phyloP scores from a whole-genome alignment of 371 early-diverging fungal genomes.

The Dichotomocladium elegans region DNA sequence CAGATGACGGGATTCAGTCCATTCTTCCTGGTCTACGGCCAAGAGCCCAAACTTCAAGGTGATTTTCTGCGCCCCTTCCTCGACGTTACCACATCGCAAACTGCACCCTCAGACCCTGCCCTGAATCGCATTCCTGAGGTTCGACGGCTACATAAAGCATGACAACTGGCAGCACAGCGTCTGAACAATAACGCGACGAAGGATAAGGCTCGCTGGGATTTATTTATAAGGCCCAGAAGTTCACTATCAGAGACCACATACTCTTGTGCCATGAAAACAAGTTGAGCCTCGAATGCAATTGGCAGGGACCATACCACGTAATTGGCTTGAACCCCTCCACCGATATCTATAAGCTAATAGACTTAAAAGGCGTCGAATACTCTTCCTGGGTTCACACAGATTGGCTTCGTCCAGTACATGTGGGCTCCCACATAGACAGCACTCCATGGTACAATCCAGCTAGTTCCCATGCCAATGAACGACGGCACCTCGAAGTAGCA shows the following conservation, averaged over 20 bases:
- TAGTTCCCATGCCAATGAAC: not conserved
- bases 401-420: not conserved
- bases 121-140: not conserved
- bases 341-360: constrained; percentile 5
- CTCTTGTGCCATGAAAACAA: constrained; percentile 4
- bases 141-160: constrained; percentile 3
- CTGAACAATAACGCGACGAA: constrained; percentile 3
- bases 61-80: not conserved
- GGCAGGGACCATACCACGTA: constrained; percentile 6
- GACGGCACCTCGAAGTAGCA: not conserved
- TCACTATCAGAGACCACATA: constrained; percentile 9
- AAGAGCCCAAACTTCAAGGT: not conserved
- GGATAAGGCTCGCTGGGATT: constrained; percentile 22
- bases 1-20: constrained; percentile 4
- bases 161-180: constrained; percentile 4
- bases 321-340: not conserved
- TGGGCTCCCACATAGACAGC: not conserved
- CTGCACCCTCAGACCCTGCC: not conserved
- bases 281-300: constrained; percentile 3
- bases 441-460: constrained; percentile 1
- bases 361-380: not conserved
- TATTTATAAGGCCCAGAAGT: not conserved
- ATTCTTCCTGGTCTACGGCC: constrained; percentile 6
- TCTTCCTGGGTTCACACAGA: no score
- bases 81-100: not conserved